Conservation (phyloP, 768 basidiomycete species). For the Boletus edulis region DNA sequence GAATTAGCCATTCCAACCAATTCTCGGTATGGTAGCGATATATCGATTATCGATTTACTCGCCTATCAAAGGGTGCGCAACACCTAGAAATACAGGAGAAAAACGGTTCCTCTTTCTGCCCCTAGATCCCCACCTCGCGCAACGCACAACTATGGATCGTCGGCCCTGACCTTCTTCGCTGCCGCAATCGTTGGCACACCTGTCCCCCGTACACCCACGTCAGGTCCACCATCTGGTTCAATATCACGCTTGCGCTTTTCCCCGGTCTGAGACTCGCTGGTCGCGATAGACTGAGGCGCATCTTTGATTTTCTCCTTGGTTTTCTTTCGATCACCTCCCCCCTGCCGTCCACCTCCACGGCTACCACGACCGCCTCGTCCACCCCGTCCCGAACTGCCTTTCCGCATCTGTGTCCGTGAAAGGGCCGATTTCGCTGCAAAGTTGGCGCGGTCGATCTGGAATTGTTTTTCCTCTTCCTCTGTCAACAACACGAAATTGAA, state of each 20-base stretch:
- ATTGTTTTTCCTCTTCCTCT: slow-evolving; percentile 73
- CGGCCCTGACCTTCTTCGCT: slow-evolving; percentile 43
- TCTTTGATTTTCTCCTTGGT: slow-evolving; percentile 13
- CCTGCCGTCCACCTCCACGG: slow-evolving; percentile 31
- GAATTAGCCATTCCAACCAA: too few relatives aligned
- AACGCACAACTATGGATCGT: slow-evolving; percentile 24
- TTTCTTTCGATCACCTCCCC: slow-evolving; percentile 23
- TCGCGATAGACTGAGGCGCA: slow-evolving; percentile 19
- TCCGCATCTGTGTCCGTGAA: slow-evolving; percentile 39
- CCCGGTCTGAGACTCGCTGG: slow-evolving; percentile 48
- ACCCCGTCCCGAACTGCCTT: slow-evolving; percentile 38
- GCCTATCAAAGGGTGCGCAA: background rate
- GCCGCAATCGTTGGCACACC: slow-evolving; percentile 48
- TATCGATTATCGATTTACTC: too few relatives aligned
- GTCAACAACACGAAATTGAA: background rate
- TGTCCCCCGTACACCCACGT: slow-evolving; percentile 62
- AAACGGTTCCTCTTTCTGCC: too few relatives aligned
- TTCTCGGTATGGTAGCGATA: too few relatives aligned
- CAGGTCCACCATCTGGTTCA: slow-evolving; percentile 76
- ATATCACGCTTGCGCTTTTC: slow-evolving; percentile 77
- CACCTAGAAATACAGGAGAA: slow-evolving; percentile 15
- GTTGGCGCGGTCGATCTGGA: slow-evolving; percentile 74
- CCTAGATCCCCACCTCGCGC: too few relatives aligned
- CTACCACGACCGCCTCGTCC: slow-evolving; percentile 45
- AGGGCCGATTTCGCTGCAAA: slow-evolving; percentile 54